Conservation (phyloP, 768 basidiomycete genomes). For the Polyporus arcularius region DNA sequence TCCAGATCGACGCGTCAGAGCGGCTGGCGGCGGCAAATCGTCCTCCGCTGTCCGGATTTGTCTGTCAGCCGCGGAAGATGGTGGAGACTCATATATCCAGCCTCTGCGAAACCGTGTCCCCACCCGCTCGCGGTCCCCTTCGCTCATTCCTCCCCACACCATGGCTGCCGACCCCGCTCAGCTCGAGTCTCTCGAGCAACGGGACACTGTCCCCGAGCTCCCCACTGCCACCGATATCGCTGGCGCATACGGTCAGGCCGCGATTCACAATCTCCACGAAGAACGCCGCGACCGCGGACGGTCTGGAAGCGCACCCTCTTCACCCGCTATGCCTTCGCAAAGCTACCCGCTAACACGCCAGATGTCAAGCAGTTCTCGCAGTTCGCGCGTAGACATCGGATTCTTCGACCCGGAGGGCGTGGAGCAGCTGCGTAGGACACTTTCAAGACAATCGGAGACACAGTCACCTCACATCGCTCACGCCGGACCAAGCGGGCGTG, state of each 20-base stretch:
- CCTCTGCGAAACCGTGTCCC: not conserved
- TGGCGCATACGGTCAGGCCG: constrained; percentile 16
- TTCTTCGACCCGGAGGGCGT: constrained; percentile 59
- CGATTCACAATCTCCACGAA: constrained; percentile 9
- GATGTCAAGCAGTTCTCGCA: constrained; percentile 4
- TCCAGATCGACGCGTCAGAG: too few species aligned
- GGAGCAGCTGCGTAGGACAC: constrained; percentile 37
- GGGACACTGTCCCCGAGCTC: constrained; percentile 19
- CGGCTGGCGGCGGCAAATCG: too few species aligned
- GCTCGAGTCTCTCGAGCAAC: constrained; percentile 16
- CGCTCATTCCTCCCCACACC: not conserved
- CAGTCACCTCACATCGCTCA: constrained; percentile 15
- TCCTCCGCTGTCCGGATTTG: too few species aligned
- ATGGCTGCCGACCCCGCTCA: constrained; percentile 21
- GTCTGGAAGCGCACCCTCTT: not conserved
- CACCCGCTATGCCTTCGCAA: not conserved
- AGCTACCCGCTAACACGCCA: not conserved
- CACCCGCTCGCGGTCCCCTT: not conserved
- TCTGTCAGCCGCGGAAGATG: too few species aligned
- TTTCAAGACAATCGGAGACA: constrained; percentile 29
- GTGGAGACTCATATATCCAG: too few species aligned
- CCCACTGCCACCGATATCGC: constrained; percentile 15
- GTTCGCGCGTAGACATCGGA: constrained; percentile 39
- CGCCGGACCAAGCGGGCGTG: not conserved
- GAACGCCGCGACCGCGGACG: not conserved